Evolutionary conservation across 1,284 basidiomycete genomes (phyloP).

Genomic region (Papiliotrema fonsecae): DNA sequence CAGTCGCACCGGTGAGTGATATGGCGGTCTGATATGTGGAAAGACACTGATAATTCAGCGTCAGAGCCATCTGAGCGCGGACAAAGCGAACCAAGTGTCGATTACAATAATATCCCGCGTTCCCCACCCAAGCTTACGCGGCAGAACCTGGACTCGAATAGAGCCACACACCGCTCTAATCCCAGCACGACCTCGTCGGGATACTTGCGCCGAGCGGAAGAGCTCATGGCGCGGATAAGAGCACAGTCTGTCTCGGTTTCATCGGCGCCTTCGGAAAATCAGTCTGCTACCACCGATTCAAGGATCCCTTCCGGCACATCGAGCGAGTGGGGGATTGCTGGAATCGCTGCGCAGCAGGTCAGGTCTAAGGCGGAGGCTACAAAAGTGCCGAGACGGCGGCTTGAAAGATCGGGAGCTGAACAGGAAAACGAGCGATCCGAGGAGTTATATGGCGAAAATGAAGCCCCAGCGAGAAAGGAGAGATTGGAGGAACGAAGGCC

Average conservation of each 20-base stretch:
- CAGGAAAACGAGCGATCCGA: too few relatives aligned
- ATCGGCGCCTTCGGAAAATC: background rate
- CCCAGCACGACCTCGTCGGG: slow-evolving; percentile 48
- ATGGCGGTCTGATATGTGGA: too few relatives aligned
- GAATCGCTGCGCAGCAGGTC: background rate
- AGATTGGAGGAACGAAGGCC: slow-evolving; percentile 17
- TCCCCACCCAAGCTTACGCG: background rate
- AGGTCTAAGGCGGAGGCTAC: slow-evolving; percentile 10
- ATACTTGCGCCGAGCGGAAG: slow-evolving; percentile 68
- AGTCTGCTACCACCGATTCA: background rate
- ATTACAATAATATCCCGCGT: background rate
- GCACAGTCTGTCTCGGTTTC: slow-evolving; percentile 29
- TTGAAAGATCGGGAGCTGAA: slow-evolving; percentile 33
- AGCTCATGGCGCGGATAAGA: slow-evolving; percentile 67
- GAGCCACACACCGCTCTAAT: slow-evolving; percentile 34
- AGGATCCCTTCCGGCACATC: background rate
- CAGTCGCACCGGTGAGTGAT: too few relatives aligned
- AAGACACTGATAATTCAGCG: too few relatives aligned
- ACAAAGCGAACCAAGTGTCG: background rate
- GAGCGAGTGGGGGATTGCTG: slow-evolving; percentile 1
- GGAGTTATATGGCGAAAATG: slow-evolving; percentile 29
- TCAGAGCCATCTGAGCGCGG: background rate
- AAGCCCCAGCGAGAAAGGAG: slow-evolving; percentile 45
- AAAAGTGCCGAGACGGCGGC: too few relatives aligned
- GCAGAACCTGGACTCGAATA: slow-evolving; percentile 2